phyloP scores from a whole-genome alignment of 352 stramenopile species.

The Pythium vanterpoolii region DNA sequence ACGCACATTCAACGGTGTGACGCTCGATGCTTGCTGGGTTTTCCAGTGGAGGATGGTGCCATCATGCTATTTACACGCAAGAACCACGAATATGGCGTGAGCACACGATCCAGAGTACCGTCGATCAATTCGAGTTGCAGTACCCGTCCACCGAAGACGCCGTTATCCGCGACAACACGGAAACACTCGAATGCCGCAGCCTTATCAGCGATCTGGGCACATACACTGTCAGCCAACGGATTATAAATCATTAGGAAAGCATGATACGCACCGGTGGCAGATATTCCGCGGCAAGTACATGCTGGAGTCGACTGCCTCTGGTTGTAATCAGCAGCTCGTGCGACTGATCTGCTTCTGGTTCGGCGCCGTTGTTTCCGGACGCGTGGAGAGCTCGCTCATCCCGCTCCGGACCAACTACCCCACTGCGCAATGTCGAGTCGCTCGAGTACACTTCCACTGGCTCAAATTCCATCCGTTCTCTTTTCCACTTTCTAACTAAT shows the following conservation, averaged over 20 bases:
- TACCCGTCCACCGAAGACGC: slow-evolving; percentile 60
- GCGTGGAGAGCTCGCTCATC: neutral
- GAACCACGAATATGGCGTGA: neutral
- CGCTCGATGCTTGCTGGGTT: slow-evolving; percentile 36
- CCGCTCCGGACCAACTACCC: neutral
- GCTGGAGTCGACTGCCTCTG: slow-evolving; percentile 1
- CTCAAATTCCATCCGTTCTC: slow-evolving; percentile 18
- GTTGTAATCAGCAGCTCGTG: neutral
- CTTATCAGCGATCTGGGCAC: slow-evolving; percentile 31
- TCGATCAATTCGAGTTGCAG: neutral
- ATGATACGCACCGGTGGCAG: slow-evolving; percentile 22
- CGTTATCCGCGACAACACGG: slow-evolving; percentile 35
- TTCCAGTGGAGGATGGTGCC: slow-evolving; percentile 61
- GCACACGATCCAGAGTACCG: neutral
- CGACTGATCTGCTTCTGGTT: neutral
- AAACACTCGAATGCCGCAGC: slow-evolving; percentile 43
- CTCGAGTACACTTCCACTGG: slow-evolving; percentile 18
- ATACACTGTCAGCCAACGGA: neutral
- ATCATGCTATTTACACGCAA: slow-evolving; percentile 54
- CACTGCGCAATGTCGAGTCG: neutral
- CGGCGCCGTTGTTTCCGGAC: neutral
- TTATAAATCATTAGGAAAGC: too few relatives aligned
- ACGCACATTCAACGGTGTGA: slow-evolving; percentile 45
- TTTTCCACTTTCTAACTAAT: neutral
- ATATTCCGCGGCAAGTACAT: slow-evolving; percentile 28